Evolutionary conservation across 495 filamentous ascomycete species (phyloP).

Genomic region (Aspergillus cavernicola): DNA sequence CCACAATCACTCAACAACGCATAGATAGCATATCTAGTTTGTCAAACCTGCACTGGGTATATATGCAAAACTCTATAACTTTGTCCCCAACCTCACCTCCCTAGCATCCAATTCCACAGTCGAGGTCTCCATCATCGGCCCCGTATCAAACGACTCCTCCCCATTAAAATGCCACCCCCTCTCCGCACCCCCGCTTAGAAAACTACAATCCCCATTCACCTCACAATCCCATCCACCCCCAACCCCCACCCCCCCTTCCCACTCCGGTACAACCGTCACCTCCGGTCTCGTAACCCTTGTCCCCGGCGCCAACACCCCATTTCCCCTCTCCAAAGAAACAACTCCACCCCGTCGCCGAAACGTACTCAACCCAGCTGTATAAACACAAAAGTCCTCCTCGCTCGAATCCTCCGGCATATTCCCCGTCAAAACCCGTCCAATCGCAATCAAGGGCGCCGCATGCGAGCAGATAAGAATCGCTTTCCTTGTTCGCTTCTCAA

Average conservation of each 20-base stretch:
- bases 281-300: constrained; percentile 26
- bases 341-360: constrained; percentile 44
- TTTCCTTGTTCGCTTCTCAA: constrained; percentile 37
- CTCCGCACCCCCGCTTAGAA: constrained; percentile 76
- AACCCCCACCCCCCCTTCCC: constrained; percentile 65
- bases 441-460: constrained; percentile 81
- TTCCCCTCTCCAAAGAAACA: constrained; percentile 3
- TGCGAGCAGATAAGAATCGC: constrained; percentile 84
- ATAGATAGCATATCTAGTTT: constrained; percentile 1
- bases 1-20: not conserved
- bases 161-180: constrained; percentile 80
- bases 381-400: constrained; percentile 79
- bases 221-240: constrained; percentile 77
- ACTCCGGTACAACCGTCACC: constrained; percentile 45
- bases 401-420: constrained; percentile 62
- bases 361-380: constrained; percentile 74
- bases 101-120: constrained; percentile 4
- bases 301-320: constrained; percentile 16
- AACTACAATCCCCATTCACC: constrained; percentile 77
- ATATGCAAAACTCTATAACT: not conserved
- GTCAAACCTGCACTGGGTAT: not conserved
- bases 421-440: constrained; percentile 76
- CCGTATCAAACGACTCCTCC: constrained; percentile 64
- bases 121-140: constrained; percentile 29
- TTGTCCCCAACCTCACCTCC: constrained; percentile 7